phyloP scores from a whole-genome alignment of 169 alveolate genomes.

The Theileria parva region DNA sequence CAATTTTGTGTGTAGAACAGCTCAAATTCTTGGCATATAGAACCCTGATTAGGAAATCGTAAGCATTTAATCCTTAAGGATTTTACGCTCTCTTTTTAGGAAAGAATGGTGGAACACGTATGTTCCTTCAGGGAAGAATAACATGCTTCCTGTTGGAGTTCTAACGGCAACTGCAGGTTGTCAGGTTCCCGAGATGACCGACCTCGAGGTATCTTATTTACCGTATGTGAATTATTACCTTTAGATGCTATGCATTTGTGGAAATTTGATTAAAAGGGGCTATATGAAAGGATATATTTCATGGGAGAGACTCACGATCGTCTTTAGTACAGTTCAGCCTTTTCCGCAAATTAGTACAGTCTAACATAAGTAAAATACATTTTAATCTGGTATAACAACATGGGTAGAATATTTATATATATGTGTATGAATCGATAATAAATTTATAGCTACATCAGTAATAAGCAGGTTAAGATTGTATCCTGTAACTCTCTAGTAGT shows the following conservation, averaged over 20 bases:
- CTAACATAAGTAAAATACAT: not conserved
- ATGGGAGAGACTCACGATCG: slow-evolving; percentile 82
- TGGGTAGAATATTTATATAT: not conserved
- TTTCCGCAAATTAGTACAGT: slow-evolving; percentile 71
- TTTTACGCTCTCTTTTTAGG: slow-evolving; percentile 12
- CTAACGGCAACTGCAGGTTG: slow-evolving; percentile 66
- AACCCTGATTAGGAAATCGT: slow-evolving; percentile 76
- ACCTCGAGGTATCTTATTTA: slow-evolving; percentile 56
- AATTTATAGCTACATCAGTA: not conserved
- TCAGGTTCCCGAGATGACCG: slow-evolving; percentile 61
- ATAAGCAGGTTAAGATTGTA: slow-evolving; percentile 40
- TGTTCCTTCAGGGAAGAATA: slow-evolving; percentile 64
- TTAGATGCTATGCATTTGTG: slow-evolving; percentile 83
- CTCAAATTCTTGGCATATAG: slow-evolving; percentile 79
- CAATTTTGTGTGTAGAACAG: slow-evolving; percentile 80
- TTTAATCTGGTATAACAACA: not conserved
- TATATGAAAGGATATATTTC: slow-evolving; percentile 83
- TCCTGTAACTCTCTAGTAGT: slow-evolving; percentile 63
- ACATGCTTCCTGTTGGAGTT: slow-evolving; percentile 71
- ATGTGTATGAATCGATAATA: not conserved
- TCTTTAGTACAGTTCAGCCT: slow-evolving; percentile 80
- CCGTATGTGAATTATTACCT: not conserved
- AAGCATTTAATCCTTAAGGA: not conserved
- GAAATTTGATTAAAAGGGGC: slow-evolving; percentile 78
- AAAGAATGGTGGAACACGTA: slow-evolving; percentile 72